Evolutionary conservation across 1,284 basidiomycete species (phyloP), one percentile per base, ranked within the genome.

Genomic region (Cutaneotrichosporon cutaneum): DNA sequence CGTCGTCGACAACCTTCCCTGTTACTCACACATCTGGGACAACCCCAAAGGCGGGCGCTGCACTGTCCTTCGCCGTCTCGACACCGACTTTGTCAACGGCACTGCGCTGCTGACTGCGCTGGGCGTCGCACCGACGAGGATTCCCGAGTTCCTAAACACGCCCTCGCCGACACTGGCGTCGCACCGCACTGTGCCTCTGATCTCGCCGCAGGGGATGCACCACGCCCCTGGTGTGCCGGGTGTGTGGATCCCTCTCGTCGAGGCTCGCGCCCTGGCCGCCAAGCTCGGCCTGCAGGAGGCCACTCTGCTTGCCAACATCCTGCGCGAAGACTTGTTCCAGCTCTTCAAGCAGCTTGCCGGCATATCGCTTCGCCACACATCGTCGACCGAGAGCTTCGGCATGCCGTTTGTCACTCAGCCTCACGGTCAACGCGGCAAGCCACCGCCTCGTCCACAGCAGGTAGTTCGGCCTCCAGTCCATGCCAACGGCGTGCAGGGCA

Each of bases 71-170:
- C 62, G 76, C 50, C 61, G 76, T 6, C 65, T 78, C 26, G 76
- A 78, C 61, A 71, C 72, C 3, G 76, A 78, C 66, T 78, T 75
- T 58, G 76, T 78, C 62, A 78, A 78, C 59, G 73, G 69, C 30
- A 76, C 73, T 8, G 63, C 69, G 5, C 66, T 78, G 24, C 69
- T 78, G 9, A 63, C 67, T 3, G 75, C 75, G 6, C 64, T 77
- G 3, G 71, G 70, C 13, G 65, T 77, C 10, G 61, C 72, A 13
- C 56, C 64, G 3, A 52, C 54, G 11, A 62, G 70, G 48, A 69
- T 70, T 33, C 30, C 65, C 24, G 69, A 76, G 50, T 63, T 67
- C 54, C 60, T 77, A 18, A 64, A 70, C 33, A 58, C 63, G 10
- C 72, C 70, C 1, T 68, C 69, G 13, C 66, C 66, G 11, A 55